Percentiles rank a stretch among this genome's conserved stretches.
Evolutionary conservation across 768 basidiomycete species (phyloP).

Genomic region (Suillus spraguei): DNA sequence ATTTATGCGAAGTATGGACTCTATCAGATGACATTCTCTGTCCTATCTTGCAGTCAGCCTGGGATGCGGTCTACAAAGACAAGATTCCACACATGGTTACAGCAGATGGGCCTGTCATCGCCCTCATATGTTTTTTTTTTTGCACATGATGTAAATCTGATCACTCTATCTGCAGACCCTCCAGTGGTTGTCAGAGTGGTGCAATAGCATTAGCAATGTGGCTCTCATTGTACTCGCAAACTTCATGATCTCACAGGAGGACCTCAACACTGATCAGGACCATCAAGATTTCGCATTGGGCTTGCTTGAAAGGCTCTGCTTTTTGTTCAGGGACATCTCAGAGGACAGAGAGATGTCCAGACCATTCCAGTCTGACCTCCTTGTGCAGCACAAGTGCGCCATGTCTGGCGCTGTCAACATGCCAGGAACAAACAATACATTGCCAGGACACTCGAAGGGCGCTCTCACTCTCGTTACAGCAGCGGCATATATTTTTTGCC

Average conservation of each 20-base stretch:
- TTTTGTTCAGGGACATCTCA: slow-evolving; percentile 1
- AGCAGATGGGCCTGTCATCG: neutral
- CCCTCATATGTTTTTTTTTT: neutral
- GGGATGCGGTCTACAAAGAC: slow-evolving; percentile 11
- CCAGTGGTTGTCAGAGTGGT: neutral
- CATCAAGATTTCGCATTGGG: neutral
- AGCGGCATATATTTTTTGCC: neutral
- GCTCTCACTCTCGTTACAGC: neutral
- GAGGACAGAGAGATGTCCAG: neutral
- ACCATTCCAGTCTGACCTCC: slow-evolving; percentile 2
- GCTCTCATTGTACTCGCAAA: neutral
- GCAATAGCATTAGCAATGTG: neutral
- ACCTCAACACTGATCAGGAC: neutral
- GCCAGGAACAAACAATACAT: neutral
- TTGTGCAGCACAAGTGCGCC: slow-evolving; percentile 1
- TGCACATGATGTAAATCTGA: neutral
- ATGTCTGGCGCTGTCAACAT: neutral
- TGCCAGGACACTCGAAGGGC: neutral
- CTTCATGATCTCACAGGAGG: neutral
- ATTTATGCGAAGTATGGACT: slow-evolving; percentile 3
- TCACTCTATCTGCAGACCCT: neutral
- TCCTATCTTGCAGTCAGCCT: slow-evolving; percentile 13
- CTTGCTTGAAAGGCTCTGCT: neutral
- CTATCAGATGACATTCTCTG: slow-evolving; percentile 6
- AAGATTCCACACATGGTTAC: slow-evolving; percentile 11